Evolutionary conservation across 306 rosid species (phyloP).

Genomic region (Herpetospermum pedunculosum): DNA sequence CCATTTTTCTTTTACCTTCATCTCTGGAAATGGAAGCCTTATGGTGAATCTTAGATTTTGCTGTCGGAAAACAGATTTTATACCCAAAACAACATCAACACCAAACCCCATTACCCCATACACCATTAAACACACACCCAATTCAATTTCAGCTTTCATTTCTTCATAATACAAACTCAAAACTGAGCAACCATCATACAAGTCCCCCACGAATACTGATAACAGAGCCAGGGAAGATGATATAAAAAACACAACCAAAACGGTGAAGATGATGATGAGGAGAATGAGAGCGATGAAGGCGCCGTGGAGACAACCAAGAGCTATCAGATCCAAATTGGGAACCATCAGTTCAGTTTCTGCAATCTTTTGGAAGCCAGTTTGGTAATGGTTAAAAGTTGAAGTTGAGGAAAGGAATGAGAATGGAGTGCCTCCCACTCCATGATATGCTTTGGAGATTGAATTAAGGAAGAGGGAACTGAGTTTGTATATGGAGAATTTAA

Average conservation of each 20-base stretch:
- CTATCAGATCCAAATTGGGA: constrained; percentile 24
- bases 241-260: constrained; percentile 13
- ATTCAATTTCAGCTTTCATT: constrained; percentile 12
- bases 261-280: constrained; percentile 6
- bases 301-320: constrained; percentile 24
- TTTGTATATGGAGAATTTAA: background rate
- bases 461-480: background rate
- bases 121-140: constrained; percentile 15
- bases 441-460: constrained; percentile 1
- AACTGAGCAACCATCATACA: constrained; percentile 2
- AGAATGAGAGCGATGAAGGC: constrained; percentile 25
- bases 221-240: constrained; percentile 15
- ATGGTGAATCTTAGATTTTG: background rate
- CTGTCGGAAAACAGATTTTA: constrained; percentile 9
- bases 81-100: constrained; percentile 12
- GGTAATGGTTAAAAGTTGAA: background rate
- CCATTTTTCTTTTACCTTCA: constrained; percentile 10
- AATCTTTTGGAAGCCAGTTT: background rate
- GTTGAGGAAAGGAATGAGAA: constrained; percentile 3
- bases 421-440: constrained; percentile 24
- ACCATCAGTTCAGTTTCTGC: constrained; percentile 8
- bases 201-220: constrained; percentile 11
- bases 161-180: constrained; percentile 6
- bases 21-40: background rate
- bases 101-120: background rate